Evolutionary conservation across 805 yeast species (phyloP), one percentile per base, ranked within the genome.

Genomic region (Wickerhamiella kurtzmanii): DNA sequence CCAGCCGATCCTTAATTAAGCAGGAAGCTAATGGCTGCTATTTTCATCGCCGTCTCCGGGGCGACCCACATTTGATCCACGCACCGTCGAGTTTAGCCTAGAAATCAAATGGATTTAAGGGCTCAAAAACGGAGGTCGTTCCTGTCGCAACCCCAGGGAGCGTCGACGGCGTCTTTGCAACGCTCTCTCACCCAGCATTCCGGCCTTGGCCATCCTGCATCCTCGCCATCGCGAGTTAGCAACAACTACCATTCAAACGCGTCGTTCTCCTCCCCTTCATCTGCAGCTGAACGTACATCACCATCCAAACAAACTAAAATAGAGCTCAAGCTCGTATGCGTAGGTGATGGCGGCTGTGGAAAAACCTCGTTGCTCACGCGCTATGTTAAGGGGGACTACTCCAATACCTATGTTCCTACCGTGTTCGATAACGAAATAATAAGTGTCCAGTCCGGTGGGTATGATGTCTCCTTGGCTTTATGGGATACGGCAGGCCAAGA

Each of bases 401-500:
- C 94, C 1, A 74, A 73, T 40, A 70, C 72, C 6, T 82, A 86
- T 59, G 82, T 82, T 4, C 95, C 95, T 1, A 83, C 92, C 0
- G 79, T 85, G 22, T 83, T 85, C 64, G 94, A 83, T 53, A 83
- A 82, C 62, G 82, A 82, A 60, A 76, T 77, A 11, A 74, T 82
- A 6, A 71, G 71, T 37, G 75, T 80, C 2, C 62, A 59, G 35
- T 66, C 73, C 0, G 66, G 68, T 35, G 70, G 71, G 22, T 73
- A 76, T 56, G 53, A 63, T n/a, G 70, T 81, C 18, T 87, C 80
- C 57, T 63, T 85, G 53, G 83, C 85, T 0, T 63, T 84, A 25
- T 84, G 94, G 94, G 95, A 85, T 60, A 83, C 94, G 0, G 94
- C 94, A 0, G 92, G 94, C 2, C 92, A 83, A 64, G 94, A 84